Evolutionary conservation across 208 protist genomes (phyloP).

Genomic region (Acanthamoeba royreba): DNA sequence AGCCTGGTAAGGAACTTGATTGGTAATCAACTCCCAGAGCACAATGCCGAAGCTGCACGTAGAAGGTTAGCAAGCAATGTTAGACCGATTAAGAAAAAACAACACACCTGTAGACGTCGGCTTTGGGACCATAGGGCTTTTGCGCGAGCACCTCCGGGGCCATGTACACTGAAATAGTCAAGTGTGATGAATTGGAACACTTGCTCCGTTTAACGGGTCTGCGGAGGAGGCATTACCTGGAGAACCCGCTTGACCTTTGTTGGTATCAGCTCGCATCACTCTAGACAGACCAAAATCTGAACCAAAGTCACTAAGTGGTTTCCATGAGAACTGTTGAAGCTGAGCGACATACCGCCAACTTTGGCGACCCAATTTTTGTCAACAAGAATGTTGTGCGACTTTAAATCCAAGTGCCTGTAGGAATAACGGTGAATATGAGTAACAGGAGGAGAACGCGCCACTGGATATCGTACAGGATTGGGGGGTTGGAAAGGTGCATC

Average conservation of each 20-base stretch:
- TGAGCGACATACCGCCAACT: background rate
- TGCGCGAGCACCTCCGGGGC: conserved; percentile 33
- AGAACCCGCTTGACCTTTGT: conserved; percentile 16
- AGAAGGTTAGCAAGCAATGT: too few species aligned
- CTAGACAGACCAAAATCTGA: conserved; percentile 32
- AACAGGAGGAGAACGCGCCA: too few species aligned
- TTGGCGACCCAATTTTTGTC: conserved; percentile 43
- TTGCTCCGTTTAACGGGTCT: too few species aligned
- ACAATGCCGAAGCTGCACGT: conserved; percentile 48
- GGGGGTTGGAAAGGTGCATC: conserved; percentile 40
- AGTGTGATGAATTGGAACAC: too few species aligned
- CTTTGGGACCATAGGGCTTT: conserved; percentile 14
- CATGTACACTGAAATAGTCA: conserved; percentile 53
- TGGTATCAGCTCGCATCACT: background rate
- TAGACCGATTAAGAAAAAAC: too few species aligned
- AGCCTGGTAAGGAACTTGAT: background rate
- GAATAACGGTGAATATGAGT: too few species aligned
- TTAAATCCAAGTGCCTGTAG: background rate
- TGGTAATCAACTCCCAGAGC: conserved; percentile 36
- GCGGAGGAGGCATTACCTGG: background rate
- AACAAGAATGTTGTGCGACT: conserved; percentile 18
- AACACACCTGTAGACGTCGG: conserved; percentile 42
- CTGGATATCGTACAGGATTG: background rate
- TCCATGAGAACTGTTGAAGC: too few species aligned
- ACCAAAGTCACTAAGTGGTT: too few species aligned